Evolutionary conservation across 331 rosid genomes (phyloP).

Genomic region (Rosa hybrid): DNA sequence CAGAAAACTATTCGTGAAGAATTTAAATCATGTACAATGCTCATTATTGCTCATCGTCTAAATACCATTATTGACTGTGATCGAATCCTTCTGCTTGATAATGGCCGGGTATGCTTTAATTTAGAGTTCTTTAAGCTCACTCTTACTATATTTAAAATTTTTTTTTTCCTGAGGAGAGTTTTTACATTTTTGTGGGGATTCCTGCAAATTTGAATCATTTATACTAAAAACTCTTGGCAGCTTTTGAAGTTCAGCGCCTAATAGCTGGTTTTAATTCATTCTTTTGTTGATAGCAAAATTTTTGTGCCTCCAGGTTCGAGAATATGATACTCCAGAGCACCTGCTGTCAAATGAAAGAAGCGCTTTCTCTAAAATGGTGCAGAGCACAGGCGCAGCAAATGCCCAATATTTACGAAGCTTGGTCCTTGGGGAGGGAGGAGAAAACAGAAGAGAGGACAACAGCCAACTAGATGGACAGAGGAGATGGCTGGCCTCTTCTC

Average conservation of each 20-base stretch:
- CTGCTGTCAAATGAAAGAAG: conserved; percentile 45
- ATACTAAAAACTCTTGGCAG: background rate
- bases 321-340: conserved; percentile 42
- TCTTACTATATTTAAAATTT: background rate
- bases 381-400: conserved; percentile 54
- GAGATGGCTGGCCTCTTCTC: conserved; percentile 53
- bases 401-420: conserved; percentile 48
- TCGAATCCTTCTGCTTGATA: conserved; percentile 50
- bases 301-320: conserved; percentile 39
- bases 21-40: conserved; percentile 58
- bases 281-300: background rate
- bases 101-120: conserved; percentile 43
- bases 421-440: conserved; percentile 42
- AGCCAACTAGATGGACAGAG: conserved; percentile 38
- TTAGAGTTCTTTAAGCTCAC: background rate
- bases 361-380: conserved; percentile 57
- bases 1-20: conserved; percentile 61
- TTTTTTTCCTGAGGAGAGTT: background rate
- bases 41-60: conserved; percentile 57
- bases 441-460: conserved; percentile 38
- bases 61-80: conserved; percentile 62
- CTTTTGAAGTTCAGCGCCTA: background rate
- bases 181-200: background rate
- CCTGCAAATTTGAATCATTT: background rate
- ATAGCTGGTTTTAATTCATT: background rate